Evolutionary conservation across 306 rosid species (phyloP).

Genomic region (Sophora flavescens): DNA sequence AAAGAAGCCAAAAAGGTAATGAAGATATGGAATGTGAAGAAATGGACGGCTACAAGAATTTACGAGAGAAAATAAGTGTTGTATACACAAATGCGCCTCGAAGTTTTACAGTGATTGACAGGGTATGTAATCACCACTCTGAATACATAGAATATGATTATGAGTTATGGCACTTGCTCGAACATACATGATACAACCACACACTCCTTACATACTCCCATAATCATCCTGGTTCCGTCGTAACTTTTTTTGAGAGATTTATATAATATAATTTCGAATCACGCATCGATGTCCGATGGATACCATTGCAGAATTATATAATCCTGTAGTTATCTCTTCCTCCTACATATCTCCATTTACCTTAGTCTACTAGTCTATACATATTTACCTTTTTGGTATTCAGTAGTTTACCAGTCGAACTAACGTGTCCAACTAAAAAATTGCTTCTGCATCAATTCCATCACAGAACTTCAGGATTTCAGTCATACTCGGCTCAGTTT

Average conservation of each 20-base stretch:
- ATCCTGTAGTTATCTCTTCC: not conserved
- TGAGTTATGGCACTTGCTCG: not conserved
- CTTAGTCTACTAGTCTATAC: not conserved
- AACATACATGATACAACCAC: not conserved
- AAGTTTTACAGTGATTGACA: slow-evolving; percentile 74
- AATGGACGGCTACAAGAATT: slow-evolving; percentile 66
- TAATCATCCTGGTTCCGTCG: not conserved
- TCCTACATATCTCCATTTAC: not conserved
- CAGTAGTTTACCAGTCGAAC: not conserved
- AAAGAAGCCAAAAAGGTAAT: slow-evolving; percentile 41
- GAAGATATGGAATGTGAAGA: slow-evolving; percentile 69
- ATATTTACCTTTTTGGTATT: not conserved
- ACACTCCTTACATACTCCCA: not conserved
- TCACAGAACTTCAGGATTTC: not conserved
- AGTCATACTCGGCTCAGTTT: not conserved
- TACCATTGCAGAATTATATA: not conserved
- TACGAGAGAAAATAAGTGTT: slow-evolving; percentile 62
- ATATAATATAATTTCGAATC: slow-evolving; percentile 15
- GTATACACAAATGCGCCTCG: slow-evolving; percentile 80
- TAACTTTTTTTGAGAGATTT: not conserved
- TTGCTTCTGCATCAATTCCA: slow-evolving; percentile 4
- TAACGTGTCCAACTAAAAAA: not conserved
- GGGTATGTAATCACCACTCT: slow-evolving; percentile 56
- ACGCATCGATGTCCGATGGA: not conserved
- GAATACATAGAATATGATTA: not conserved